A percentile compares a stretch with the other conserved stretches of the same genome.
These are phyloP conservation scores for Orbilia javanica DNA, from an alignment of 2,329 filamentous ascomycete genomes.

Conservation along the genomic window DNA sequence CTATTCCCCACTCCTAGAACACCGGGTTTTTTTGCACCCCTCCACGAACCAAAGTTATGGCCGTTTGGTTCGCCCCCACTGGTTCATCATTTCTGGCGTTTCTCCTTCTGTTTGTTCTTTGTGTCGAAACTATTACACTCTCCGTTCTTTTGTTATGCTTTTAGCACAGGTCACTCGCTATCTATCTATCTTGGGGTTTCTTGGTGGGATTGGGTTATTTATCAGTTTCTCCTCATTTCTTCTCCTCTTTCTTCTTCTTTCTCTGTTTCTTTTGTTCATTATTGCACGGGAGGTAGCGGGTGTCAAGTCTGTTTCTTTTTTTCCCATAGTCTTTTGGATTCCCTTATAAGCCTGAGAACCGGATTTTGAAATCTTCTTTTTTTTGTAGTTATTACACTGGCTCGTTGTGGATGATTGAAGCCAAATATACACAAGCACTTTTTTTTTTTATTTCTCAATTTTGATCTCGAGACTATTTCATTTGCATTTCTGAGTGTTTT, in stretches of 20 bases:
- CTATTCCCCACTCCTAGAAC: constrained; percentile 48
- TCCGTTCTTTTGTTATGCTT: constrained; percentile 32
- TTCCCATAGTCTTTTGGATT: constrained; percentile 18
- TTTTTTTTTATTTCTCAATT: background rate
- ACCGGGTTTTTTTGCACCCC: constrained; percentile 29
- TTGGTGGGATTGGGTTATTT: constrained; percentile 46
- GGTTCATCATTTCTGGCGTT: constrained; percentile 49
- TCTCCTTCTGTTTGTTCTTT: background rate
- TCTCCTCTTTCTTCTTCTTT: constrained; percentile 20
- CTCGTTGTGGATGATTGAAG: constrained; percentile 23
- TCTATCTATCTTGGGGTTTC: constrained; percentile 11
- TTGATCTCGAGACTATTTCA: background rate
- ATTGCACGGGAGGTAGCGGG: constrained; percentile 52
- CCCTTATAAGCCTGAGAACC: constrained; percentile 18
- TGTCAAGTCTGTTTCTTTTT: constrained; percentile 40
- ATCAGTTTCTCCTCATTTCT: constrained; percentile 17
- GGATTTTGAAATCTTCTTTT: constrained; percentile 30
- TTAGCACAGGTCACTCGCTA: constrained; percentile 44
- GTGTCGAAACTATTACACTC: constrained; percentile 22
- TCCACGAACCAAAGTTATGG: constrained; percentile 51
- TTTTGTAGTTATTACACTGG: constrained; percentile 37
- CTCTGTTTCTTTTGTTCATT: constrained; percentile 31
- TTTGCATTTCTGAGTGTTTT: constrained; percentile 14
- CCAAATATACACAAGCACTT: constrained; percentile 29
- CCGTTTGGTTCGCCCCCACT: constrained; percentile 37